Evolutionary conservation across 2,329 filamentous ascomycete genomes (phyloP), one percentile per base, ranked within the genome.

Genomic region (Nigrospora sphaerica): DNA sequence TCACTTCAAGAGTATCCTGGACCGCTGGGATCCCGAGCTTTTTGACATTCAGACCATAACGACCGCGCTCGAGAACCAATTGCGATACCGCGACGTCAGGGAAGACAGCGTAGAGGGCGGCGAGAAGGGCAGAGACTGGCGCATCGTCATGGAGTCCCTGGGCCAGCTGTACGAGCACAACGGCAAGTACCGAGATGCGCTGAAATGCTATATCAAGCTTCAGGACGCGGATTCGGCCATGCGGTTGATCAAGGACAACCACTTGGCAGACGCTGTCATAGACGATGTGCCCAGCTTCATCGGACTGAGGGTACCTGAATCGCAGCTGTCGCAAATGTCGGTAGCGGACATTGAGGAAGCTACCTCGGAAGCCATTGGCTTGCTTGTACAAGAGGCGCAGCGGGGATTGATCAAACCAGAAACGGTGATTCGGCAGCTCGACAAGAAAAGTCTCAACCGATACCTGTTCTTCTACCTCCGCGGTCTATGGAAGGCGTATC

Each of bases 391-490:
- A 42, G 92, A 97, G 66, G 91, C 91, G 1, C 86, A 91, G 52
- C 86, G 92, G 48, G 93, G 93, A 0, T 85, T 95, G 23, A 85
- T 97, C 14, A 81, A 79, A 28, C 86, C 90, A 0, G 76, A 81
- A 4, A 77, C 83, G 3, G 91, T 98, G 2, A 84, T 96, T 3
- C 70, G 75, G 6, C 91, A 97, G 61, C 73, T 98, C 2, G 74
- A 85, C 55, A 72, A 74, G 17, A 80, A 84, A 50, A 74, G 82
- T 16, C 70, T 87, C 43, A 73, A 81, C 43, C 72, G 88, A 0
- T 96, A 95, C 60, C 77, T 95, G 0, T 97, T 87, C 69, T 95
- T 97, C 67, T 98, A 98, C 62, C 76, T 98, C 19, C 83, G 86
- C 12, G 83, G 85, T 0, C 72, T 98, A 3, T 98, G 92, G 91